Percentiles rank a stretch among this genome's conserved stretches.
phyloP scores from a whole-genome alignment of 805 yeast species.

The Ogataea ganodermae region DNA sequence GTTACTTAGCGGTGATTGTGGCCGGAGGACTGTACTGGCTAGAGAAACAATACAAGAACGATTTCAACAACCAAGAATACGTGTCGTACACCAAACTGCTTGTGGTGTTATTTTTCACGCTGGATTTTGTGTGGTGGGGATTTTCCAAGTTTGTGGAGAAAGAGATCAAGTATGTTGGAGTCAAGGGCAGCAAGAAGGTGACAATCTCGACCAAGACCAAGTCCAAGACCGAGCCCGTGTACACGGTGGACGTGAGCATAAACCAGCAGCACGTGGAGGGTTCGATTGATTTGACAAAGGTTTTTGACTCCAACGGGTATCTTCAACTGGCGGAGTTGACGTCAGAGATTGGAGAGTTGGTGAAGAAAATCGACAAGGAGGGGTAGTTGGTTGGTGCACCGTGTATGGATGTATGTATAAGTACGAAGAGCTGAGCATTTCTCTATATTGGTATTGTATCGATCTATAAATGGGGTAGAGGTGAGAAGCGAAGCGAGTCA shows the following conservation, averaged over 20 bases:
- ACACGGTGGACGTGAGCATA: slow-evolving; percentile 38
- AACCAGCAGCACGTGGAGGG: slow-evolving; percentile 26
- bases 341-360: slow-evolving; percentile 26
- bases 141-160: slow-evolving; percentile 41
- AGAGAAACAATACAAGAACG: slow-evolving; percentile 47
- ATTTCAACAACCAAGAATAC: slow-evolving; percentile 42
- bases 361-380: slow-evolving; percentile 25
- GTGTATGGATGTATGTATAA: background rate
- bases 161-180: slow-evolving; percentile 50
- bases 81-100: slow-evolving; percentile 38
- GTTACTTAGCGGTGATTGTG: slow-evolving; percentile 46
- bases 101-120: slow-evolving; percentile 40
- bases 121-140: slow-evolving; percentile 39
- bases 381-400: background rate
- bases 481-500: no score
- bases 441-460: background rate
- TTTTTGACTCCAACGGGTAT: slow-evolving; percentile 51
- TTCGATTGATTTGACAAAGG: slow-evolving; percentile 39
- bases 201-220: slow-evolving; percentile 39
- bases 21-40: slow-evolving; percentile 48
- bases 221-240: slow-evolving; percentile 47
- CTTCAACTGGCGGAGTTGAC: slow-evolving; percentile 40
- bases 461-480: slow-evolving; percentile 14
- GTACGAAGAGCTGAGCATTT: no score
- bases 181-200: slow-evolving; percentile 38